Evolutionary conservation across 495 filamentous ascomycete genomes (phyloP).

Genomic region (Aspergillus ostianus): DNA sequence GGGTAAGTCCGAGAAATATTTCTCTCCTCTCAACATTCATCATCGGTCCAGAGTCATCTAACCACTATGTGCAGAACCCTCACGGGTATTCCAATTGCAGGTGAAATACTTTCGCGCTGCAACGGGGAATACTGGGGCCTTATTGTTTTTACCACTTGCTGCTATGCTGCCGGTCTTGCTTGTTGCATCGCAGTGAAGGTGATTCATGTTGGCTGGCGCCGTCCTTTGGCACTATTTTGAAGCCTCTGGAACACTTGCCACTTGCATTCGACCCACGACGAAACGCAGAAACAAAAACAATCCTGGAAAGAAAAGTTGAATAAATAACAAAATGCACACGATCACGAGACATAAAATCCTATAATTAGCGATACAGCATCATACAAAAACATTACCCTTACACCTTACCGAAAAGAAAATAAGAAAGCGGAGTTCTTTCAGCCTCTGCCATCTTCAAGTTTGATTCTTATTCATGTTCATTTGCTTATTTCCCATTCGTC

Average conservation of each 20-base stretch:
- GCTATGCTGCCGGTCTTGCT: conserved; percentile 59
- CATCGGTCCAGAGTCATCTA: conserved; percentile 6
- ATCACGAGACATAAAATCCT: too few species aligned
- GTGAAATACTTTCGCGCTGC: conserved; percentile 59
- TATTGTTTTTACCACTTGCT: conserved; percentile 64
- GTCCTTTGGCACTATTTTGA: conserved; percentile 40
- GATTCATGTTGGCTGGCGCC: conserved; percentile 65
- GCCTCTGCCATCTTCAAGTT: too few species aligned
- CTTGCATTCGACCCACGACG: neutral
- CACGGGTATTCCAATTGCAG: conserved; percentile 86
- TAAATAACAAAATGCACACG: too few species aligned
- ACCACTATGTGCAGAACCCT: conserved; percentile 49
- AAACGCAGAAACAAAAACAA: too few species aligned
- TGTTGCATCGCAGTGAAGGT: conserved; percentile 64
- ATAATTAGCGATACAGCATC: too few species aligned
- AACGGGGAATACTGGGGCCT: conserved; percentile 59
- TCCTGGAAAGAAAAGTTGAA: too few species aligned
- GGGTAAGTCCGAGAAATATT: conserved; percentile 47
- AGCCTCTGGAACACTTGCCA: neutral
- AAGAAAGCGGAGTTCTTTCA: too few species aligned
- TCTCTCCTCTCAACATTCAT: neutral
- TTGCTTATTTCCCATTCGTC: neutral
- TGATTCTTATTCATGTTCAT: too few species aligned
- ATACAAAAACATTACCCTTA: too few species aligned
- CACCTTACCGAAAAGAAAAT: too few species aligned